phyloP scores from a whole-genome alignment of 257 asterid species.

The Lycium barbarum region DNA sequence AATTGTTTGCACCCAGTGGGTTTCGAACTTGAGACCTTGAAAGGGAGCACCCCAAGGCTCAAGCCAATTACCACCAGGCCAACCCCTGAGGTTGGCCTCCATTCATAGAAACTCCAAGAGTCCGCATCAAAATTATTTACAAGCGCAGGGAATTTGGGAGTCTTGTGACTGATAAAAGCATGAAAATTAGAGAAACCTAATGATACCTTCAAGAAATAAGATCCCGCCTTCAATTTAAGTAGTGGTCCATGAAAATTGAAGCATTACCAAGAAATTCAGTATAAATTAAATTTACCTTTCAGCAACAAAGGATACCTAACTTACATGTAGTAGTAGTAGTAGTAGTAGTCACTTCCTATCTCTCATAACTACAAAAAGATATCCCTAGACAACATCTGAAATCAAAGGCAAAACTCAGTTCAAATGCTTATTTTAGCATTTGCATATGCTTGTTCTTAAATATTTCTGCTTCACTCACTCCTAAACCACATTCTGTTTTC shows the following conservation, averaged over 20 bases:
- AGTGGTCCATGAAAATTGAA: not conserved
- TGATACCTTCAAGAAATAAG: slow-evolving; percentile 11
- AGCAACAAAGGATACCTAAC: not conserved
- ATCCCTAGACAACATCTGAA: not conserved
- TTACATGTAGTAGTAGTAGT: not conserved
- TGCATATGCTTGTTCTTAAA: not conserved
- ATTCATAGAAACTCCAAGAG: not conserved
- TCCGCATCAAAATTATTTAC: not conserved
- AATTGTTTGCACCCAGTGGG: too few species aligned
- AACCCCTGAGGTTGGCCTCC: too few species aligned
- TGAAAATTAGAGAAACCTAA: not conserved
- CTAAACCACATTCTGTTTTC: not conserved
- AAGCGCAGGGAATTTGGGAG: not conserved
- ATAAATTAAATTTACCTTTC: not conserved
- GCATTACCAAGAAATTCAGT: not conserved
- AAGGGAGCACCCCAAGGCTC: too few species aligned
- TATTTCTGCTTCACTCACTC: not conserved
- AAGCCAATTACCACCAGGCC: too few species aligned
- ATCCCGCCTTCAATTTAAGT: slow-evolving; percentile 12
- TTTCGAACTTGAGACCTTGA: too few species aligned
- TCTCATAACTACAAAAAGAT: not conserved
- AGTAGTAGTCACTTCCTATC: not conserved
- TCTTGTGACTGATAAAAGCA: not conserved
- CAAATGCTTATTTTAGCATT: slow-evolving; percentile 14
- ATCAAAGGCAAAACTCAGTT: not conserved